phyloP scores from a whole-genome alignment of 306 rosid species.

The Gillenia trifoliata region DNA sequence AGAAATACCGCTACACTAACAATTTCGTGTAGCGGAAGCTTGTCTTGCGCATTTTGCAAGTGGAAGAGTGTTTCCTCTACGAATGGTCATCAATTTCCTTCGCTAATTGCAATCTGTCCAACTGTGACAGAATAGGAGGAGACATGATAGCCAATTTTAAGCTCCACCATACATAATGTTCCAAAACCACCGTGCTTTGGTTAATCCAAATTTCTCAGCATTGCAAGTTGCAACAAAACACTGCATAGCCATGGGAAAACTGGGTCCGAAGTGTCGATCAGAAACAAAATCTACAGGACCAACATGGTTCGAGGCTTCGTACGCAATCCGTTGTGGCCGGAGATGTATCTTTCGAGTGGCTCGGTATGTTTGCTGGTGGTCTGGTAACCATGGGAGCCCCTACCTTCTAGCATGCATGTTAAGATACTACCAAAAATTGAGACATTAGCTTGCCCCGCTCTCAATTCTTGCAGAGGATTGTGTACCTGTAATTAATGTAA shows the following conservation, averaged over 20 bases:
- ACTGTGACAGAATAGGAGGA: background rate
- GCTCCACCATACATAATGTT: background rate
- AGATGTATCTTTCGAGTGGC: background rate
- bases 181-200: background rate
- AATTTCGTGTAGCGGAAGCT: too few species aligned
- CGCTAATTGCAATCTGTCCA: background rate
- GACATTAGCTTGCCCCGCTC: background rate
- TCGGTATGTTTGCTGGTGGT: background rate
- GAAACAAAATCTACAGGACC: background rate
- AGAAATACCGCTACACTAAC: too few species aligned
- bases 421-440: background rate
- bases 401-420: background rate
- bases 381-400: background rate
- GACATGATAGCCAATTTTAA: background rate
- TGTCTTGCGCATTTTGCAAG: too few species aligned
- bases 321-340: background rate
- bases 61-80: too few species aligned
- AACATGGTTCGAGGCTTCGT: background rate
- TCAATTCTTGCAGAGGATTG: background rate
- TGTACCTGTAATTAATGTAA: too few species aligned
- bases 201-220: background rate
- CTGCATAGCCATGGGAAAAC: background rate
- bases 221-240: background rate
- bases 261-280: conserved; percentile 11
- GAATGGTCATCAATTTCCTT: background rate